Base-by-base conservation (phyloP, 805 yeast species). In the Candida caryicola region DNA sequence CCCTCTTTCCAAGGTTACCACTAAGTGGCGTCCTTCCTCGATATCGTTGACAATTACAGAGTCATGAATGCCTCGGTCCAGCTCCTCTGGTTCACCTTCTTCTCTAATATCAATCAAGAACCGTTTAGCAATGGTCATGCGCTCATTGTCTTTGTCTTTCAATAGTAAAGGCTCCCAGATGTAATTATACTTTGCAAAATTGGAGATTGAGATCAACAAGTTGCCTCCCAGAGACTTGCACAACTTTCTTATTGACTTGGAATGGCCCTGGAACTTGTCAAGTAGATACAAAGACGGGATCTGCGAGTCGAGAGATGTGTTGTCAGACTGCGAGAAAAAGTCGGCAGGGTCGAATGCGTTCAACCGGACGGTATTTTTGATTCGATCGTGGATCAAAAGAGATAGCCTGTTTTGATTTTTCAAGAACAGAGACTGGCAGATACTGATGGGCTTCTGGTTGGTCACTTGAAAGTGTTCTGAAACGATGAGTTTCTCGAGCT, bases 201-300 rank as follows among this genome's bases (percentile, higher is more conserved):
- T 60, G 60, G 64, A 67, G 16, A 62, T 53, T 9, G 73, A 68
- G 10, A 69, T 47, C 28, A 68, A 38, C 2, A 66, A 43, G 31
- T 63, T 57, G 12, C 49, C 50, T 2, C 66, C 55, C 18, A 78
- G 64, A 1, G 95, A 83, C 49, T 89, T 77, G 13, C 77, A 64
- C 3, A 90, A 58, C 34, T 70, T 73, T 47, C 76, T 78, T 16
- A 90, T 80, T 0, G 96, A 85, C 54, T 89, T 89, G 39, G 79
- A 75, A 54, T 89, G 96, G 1, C 98, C 98, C 1, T 95, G 87
- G 38, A 82, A 76, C 47, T 83, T 81, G 45, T 80, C 52, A 2
- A 51, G 28, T 15, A 68, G 48, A 2, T 30, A 12, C 17, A 31
- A 31, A 8, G 21, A 8, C 7, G 17, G 18, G 4, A 15, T 4